Conservation (phyloP, 2,329 filamentous ascomycete genomes). For the Penicillium vulpinum region DNA sequence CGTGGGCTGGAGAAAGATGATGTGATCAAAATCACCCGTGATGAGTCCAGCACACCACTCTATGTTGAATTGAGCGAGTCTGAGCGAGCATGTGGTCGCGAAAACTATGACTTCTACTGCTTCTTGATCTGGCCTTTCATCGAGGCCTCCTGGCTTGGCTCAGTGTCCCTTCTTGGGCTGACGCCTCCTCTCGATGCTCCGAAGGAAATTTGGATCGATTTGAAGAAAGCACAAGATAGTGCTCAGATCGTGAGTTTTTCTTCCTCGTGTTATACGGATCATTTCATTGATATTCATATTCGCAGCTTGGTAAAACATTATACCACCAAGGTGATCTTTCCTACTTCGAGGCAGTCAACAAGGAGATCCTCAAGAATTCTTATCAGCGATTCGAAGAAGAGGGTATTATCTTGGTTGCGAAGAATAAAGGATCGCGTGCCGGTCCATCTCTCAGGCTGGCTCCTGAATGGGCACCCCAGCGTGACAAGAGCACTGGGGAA, state of each 20-base stretch:
- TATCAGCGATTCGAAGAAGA: constrained; percentile 88
- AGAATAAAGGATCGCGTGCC: constrained; percentile 56
- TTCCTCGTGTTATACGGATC: neutral
- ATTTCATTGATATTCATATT: constrained; percentile 15
- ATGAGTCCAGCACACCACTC: constrained; percentile 57
- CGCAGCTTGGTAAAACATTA: constrained; percentile 84
- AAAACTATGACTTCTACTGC: constrained; percentile 98
- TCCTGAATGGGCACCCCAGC: constrained; percentile 70
- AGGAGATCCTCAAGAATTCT: constrained; percentile 93
- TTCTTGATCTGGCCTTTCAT: constrained; percentile 99
- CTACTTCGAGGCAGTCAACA: constrained; percentile 98
- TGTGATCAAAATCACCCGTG: constrained; percentile 68
- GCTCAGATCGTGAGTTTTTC: constrained; percentile 68
- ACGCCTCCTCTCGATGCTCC: constrained; percentile 65
- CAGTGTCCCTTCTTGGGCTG: constrained; percentile 82
- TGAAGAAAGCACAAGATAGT: constrained; percentile 73
- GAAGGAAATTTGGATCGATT: constrained; percentile 75
- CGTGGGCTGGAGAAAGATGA: constrained; percentile 73
- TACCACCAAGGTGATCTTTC: constrained; percentile 96
- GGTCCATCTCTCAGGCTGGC: constrained; percentile 62
- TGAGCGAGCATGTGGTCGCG: constrained; percentile 76
- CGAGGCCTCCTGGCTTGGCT: constrained; percentile 88
- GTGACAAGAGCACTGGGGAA: constrained; percentile 61
- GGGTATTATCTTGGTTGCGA: constrained; percentile 76
- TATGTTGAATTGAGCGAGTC: constrained; percentile 71